phyloP scores from a whole-genome alignment of 306 rosid genomes.

The Benincasa hispida region DNA sequence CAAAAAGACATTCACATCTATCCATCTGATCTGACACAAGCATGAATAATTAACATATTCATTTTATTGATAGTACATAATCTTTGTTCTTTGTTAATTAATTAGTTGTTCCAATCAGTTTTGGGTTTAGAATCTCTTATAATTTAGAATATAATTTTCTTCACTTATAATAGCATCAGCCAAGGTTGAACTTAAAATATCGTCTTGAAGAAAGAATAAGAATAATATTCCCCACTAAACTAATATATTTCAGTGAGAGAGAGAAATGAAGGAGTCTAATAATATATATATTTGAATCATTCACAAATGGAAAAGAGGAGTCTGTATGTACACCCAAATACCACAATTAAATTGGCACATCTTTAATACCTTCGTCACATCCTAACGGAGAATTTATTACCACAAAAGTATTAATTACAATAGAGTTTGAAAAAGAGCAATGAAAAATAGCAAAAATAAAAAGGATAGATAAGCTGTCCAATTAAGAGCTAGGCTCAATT shows the following conservation, averaged over 20 bases:
- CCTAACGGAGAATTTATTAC: too few relatives aligned
- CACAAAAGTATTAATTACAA: too few relatives aligned
- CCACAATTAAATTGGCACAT: too few relatives aligned
- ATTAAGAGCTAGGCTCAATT: too few relatives aligned
- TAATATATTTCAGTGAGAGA: not conserved
- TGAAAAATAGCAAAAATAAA: too few relatives aligned
- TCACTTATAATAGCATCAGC: not conserved
- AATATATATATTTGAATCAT: too few relatives aligned
- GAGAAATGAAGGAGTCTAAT: not conserved
- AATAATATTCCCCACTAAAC: not conserved
- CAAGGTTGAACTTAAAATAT: not conserved
- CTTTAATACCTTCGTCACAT: too few relatives aligned
- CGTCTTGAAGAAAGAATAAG: not conserved
- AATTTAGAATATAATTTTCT: not conserved
- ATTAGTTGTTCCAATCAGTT: not conserved
- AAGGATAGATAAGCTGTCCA: too few relatives aligned
- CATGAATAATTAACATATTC: not conserved
- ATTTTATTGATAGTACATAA: not conserved
- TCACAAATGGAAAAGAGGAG: too few relatives aligned
- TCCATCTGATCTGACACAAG: not conserved
- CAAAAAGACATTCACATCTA: not conserved
- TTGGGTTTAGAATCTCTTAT: not conserved
- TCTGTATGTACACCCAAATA: too few relatives aligned
- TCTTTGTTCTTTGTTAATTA: not conserved
- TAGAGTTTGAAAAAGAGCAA: too few relatives aligned